Conservation (phyloP, 179 eudicot species). For the Vitellaria paradoxa region DNA sequence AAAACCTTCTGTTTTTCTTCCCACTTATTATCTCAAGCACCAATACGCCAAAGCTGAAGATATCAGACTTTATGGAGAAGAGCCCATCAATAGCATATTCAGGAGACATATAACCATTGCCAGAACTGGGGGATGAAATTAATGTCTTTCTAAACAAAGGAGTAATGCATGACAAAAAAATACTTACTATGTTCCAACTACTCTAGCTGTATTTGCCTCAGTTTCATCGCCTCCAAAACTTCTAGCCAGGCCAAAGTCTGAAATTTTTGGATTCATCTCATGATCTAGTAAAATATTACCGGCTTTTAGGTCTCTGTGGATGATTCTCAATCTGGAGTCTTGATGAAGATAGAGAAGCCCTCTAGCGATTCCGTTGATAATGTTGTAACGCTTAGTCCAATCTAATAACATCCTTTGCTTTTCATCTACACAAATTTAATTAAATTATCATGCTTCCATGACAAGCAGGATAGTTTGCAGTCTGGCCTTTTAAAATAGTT, state of each 20-base stretch:
- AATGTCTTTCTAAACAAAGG: background rate
- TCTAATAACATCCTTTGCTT: slow-evolving; percentile 14
- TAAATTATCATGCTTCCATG: background rate
- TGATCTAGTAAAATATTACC: slow-evolving; percentile 33
- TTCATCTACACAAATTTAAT: slow-evolving; percentile 20
- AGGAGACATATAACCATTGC: slow-evolving; percentile 17
- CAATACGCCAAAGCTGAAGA: background rate
- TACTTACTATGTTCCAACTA: slow-evolving; percentile 22
- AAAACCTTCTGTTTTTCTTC: slow-evolving; percentile 12
- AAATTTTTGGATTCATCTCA: slow-evolving; percentile 25
- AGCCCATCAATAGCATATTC: background rate
- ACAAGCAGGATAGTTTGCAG: background rate
- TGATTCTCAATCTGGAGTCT: too few species aligned
- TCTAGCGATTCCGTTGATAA: slow-evolving; percentile 31
- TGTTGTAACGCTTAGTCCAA: slow-evolving; percentile 33
- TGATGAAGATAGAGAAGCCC: slow-evolving; percentile 25
- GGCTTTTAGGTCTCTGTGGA: too few species aligned
- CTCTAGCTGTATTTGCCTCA: slow-evolving; percentile 22
- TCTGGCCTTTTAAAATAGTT: background rate
- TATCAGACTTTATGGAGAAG: background rate
- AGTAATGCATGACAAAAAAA: background rate
- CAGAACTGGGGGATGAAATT: background rate
- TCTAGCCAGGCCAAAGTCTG: slow-evolving; percentile 49
- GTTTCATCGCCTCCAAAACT: background rate
- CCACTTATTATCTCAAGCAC: slow-evolving; percentile 1